These are phyloP conservation scores for Claviceps sp. DNA, from an alignment of 2,329 filamentous ascomycete species.

Conservation along the genomic window DNA sequence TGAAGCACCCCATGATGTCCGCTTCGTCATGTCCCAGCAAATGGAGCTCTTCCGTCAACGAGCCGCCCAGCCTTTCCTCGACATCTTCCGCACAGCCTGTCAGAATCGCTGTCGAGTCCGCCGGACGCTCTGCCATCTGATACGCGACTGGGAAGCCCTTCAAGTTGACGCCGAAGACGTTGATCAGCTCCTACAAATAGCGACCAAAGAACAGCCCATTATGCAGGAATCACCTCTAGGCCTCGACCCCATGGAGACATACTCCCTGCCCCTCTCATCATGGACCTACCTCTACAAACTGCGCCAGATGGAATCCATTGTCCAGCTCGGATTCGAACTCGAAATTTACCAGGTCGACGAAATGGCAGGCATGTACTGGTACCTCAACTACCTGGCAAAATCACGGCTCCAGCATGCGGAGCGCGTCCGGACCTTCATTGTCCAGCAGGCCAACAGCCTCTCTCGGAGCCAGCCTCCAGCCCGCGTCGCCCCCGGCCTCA, in stretches of 20 bases:
- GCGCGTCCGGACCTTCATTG: conserved; percentile 55
- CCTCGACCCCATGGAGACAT: conserved; percentile 35
- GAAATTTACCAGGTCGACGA: conserved; percentile 82
- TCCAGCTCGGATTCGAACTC: conserved; percentile 89
- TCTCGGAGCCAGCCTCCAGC: neutral
- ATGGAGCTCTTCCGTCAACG: conserved; percentile 57
- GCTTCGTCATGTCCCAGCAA: conserved; percentile 56
- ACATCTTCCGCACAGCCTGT: conserved; percentile 71
- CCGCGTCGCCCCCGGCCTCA: too few species aligned
- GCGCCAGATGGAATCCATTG: conserved; percentile 71
- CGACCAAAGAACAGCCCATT: conserved; percentile 47
- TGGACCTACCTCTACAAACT: conserved; percentile 90
- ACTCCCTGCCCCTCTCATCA: conserved; percentile 62
- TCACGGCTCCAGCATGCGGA: conserved; percentile 57
- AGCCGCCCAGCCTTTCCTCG: conserved; percentile 60
- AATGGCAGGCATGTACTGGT: conserved; percentile 80
- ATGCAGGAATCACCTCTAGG: conserved; percentile 26
- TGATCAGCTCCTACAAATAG: conserved; percentile 51
- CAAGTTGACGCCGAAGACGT: conserved; percentile 71
- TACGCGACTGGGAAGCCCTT: conserved; percentile 71
- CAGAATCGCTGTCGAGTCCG: conserved; percentile 84
- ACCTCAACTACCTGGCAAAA: conserved; percentile 61
- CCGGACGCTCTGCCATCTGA: conserved; percentile 75
- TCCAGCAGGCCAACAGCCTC: conserved; percentile 21
- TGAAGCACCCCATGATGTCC: conserved; percentile 59